Conservation (phyloP, 2,329 filamentous ascomycete species). For the Diaporthe batatas region DNA sequence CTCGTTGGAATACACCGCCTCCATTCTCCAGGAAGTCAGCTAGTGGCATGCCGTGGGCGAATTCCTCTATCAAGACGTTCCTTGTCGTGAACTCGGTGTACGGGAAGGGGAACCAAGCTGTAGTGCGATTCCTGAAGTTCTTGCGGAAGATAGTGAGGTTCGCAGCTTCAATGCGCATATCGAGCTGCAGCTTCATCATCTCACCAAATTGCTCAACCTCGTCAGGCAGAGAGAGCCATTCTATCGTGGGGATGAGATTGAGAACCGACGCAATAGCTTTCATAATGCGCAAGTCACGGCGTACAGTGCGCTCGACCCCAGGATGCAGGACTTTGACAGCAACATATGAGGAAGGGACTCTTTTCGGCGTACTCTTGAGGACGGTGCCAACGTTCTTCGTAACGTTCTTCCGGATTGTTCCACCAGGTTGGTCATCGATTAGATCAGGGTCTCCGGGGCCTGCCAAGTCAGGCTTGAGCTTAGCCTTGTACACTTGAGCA, state of each 20-base stretch:
- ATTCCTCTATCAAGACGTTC: constrained; percentile 94
- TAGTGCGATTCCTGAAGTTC: constrained; percentile 89
- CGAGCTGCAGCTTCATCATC: constrained; percentile 99
- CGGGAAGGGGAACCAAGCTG: constrained; percentile 96
- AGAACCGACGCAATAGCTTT: constrained; percentile 86
- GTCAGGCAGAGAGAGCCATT: constrained; percentile 96
- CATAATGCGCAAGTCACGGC: constrained; percentile 96
- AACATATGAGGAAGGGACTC: constrained; percentile 91
- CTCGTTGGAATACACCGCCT: constrained; percentile 91
- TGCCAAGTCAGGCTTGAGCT: constrained; percentile 83
- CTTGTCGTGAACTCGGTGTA: constrained; percentile 94
- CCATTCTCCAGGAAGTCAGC: constrained; percentile 92
- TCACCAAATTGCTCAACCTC: constrained; percentile 95
- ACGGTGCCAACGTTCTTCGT: constrained; percentile 86
- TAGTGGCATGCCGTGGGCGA: constrained; percentile 92
- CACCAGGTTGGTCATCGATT: constrained; percentile 49
- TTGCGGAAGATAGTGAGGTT: constrained; percentile 90
- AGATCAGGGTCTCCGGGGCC: constrained; percentile 72
- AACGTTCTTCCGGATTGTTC: constrained; percentile 74
- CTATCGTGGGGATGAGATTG: constrained; percentile 91
- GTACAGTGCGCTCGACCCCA: constrained; percentile 87
- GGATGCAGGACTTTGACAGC: constrained; percentile 97
- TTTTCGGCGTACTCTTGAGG: constrained; percentile 86
- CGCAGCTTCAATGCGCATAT: constrained; percentile 92
- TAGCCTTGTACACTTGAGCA: constrained; percentile 97